Evolutionary conservation across 176 grass and related monocot genomes (phyloP).

Genomic region (Avena eriantha): DNA sequence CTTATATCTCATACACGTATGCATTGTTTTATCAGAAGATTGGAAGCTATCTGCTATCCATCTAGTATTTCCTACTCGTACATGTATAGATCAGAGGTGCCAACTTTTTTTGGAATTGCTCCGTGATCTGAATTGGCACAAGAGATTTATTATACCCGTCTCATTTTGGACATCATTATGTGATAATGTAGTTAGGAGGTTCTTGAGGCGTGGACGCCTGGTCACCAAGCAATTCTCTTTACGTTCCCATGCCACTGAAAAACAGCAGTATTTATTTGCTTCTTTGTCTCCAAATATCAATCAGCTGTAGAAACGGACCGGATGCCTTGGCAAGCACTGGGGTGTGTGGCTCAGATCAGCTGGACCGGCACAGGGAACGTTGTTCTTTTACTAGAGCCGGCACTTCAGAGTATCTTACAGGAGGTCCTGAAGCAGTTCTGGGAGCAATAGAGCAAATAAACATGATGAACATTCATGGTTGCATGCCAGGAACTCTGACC

Average conservation of each 20-base stretch:
- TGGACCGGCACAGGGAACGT: too few species aligned
- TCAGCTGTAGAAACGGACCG: not conserved
- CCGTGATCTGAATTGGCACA: too few species aligned
- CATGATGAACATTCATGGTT: not conserved
- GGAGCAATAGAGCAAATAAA: constrained; percentile 3
- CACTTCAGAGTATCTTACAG: not conserved
- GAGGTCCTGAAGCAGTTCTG: not conserved
- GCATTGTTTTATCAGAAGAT: too few species aligned
- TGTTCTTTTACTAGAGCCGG: too few species aligned
- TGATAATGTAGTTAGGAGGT: not conserved
- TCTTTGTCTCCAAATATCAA: not conserved
- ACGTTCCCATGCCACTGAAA: not conserved
- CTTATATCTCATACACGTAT: too few species aligned
- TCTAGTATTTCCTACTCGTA: too few species aligned
- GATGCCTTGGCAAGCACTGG: too few species aligned
- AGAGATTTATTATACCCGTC: not conserved
- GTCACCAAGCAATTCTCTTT: not conserved
- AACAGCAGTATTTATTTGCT: not conserved
- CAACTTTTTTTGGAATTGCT: not conserved
- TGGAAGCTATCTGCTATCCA: too few species aligned
- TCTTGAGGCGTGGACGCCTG: too few species aligned
- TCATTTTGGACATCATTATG: not conserved
- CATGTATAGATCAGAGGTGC: too few species aligned
- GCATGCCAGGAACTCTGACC: not conserved
- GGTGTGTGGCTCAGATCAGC: too few species aligned